Conservation (phyloP, 495 filamentous ascomycete species). For the Aspergillus biplanus region DNA sequence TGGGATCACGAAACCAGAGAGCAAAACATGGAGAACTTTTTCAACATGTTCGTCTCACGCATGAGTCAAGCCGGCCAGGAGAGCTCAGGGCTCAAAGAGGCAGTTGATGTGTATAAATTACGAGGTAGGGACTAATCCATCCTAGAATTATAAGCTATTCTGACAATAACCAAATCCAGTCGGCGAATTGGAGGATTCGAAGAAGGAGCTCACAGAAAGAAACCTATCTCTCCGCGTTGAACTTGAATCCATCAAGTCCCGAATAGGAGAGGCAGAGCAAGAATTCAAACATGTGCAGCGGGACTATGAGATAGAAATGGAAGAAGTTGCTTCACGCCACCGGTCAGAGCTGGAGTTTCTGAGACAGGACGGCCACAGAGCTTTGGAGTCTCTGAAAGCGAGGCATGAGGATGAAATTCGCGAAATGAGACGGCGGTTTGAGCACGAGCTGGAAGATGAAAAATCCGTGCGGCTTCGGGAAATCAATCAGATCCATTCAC, state of each 20-base stretch:
- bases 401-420: constrained; percentile 55
- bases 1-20: constrained; percentile 74
- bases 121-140: constrained; percentile 61
- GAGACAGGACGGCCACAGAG: constrained; percentile 43
- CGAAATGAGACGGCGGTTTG: constrained; percentile 50
- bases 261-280: constrained; percentile 44
- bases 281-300: constrained; percentile 55
- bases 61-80: constrained; percentile 64
- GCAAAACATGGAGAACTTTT: constrained; percentile 66
- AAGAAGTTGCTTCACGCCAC: constrained; percentile 57
- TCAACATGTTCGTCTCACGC: constrained; percentile 60
- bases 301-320: constrained; percentile 59
- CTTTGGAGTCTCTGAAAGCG: constrained; percentile 40
- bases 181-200: constrained; percentile 64
- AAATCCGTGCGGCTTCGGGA: constrained; percentile 61
- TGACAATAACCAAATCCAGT: constrained; percentile 50
- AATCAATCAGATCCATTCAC: constrained; percentile 63
- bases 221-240: constrained; percentile 62
- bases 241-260: constrained; percentile 57
- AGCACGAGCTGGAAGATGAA: constrained; percentile 68
- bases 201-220: constrained; percentile 56
- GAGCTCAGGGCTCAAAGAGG: constrained; percentile 66
- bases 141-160: not conserved
- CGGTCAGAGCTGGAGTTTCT: constrained; percentile 51
- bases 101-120: constrained; percentile 68